Conservation (phyloP, 139 green algal species). For the Picochlorum sp. region DNA sequence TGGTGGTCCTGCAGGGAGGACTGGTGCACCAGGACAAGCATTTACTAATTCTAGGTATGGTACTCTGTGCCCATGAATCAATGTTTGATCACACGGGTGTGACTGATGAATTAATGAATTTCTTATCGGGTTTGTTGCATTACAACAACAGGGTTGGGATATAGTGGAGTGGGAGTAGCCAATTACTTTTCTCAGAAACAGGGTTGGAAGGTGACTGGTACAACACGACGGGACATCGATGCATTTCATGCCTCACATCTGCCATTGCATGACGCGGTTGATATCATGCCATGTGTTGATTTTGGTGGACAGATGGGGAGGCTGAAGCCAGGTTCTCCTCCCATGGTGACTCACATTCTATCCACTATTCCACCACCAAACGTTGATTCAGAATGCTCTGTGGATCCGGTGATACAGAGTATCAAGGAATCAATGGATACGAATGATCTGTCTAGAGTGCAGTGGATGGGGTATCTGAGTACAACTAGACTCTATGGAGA, state of each 20-base stretch:
- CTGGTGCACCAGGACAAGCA: background rate
- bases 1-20: no score
- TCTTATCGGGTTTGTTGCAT: background rate
- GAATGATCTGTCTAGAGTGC: conserved; percentile 12
- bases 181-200: conserved; percentile 14
- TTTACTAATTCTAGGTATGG: background rate
- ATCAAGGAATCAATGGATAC: background rate
- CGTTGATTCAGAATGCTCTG: background rate
- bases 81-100: background rate
- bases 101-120: background rate
- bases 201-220: conserved; percentile 30
- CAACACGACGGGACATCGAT: conserved; percentile 2
- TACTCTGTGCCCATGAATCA: background rate
- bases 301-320: conserved; percentile 6
- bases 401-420: conserved; percentile 21
- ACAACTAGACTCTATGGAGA: conserved; percentile 67
- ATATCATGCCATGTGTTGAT: background rate
- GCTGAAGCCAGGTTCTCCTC: background rate
- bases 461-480: conserved; percentile 57
- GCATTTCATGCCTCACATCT: background rate
- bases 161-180: conserved; percentile 16
- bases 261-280: background rate
- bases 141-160: conserved; percentile 23
- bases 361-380: conserved; percentile 28
- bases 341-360: conserved; percentile 26